Percentiles rank a stretch among this genome's conserved stretches.
These are phyloP conservation scores for Calocybe cyanea DNA, from an alignment of 768 basidiomycete species.

Conservation along the genomic window DNA sequence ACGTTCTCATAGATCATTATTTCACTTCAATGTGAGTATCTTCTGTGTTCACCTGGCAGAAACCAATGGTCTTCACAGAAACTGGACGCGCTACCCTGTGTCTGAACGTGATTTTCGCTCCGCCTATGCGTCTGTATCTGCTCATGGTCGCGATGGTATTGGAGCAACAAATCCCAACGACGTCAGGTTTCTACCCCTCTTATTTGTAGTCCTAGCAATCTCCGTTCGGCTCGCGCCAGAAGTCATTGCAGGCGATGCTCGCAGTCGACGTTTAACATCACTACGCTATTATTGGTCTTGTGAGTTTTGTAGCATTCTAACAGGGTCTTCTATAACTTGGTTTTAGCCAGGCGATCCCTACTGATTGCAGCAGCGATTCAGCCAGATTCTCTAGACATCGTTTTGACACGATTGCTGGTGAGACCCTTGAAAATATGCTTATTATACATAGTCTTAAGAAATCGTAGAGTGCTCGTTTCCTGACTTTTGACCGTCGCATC, in stretches of 20 bases:
- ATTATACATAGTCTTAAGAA: constrained; percentile 34
- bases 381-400: constrained; percentile 87
- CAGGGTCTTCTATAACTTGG: neutral
- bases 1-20: constrained; percentile 80
- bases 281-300: constrained; percentile 95
- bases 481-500: constrained; percentile 76
- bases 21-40: constrained; percentile 58
- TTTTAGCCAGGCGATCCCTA: constrained; percentile 75
- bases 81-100: constrained; percentile 92
- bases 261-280: constrained; percentile 72
- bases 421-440: constrained; percentile 35
- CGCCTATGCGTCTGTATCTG: constrained; percentile 61
- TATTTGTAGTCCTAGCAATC: constrained; percentile 91
- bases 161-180: constrained; percentile 67
- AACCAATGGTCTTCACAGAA: constrained; percentile 40
- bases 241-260: constrained; percentile 75
- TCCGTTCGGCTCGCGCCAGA: constrained; percentile 84
- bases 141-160: constrained; percentile 57
- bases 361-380: constrained; percentile 92
- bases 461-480: constrained; percentile 48
- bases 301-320: constrained; percentile 37
- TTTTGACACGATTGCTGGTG: constrained; percentile 87
- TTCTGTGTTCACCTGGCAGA: constrained; percentile 5
- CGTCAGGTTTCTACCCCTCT: constrained; percentile 82
- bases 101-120: constrained; percentile 79